Evolutionary conservation across 345 rosid genomes (phyloP), one percentile per base, ranked within the genome.

Genomic region (Linum tenue): DNA sequence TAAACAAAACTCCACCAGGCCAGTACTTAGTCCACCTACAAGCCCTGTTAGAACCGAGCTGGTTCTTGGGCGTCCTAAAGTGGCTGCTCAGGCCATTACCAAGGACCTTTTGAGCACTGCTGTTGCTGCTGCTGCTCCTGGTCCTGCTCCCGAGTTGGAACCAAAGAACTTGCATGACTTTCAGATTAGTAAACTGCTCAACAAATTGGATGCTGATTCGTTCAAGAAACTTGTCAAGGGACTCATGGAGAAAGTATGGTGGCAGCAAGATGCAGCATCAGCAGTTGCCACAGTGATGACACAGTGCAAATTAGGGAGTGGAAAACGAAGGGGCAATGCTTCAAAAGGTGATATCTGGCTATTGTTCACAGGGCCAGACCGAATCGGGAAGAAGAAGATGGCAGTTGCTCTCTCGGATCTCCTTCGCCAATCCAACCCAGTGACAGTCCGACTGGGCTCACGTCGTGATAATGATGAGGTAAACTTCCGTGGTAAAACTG

Each of bases 201-300:
- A 72, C 64, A 55, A 81, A 0, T 60, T 78, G 31, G 98, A 90
- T 72, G 77, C 81, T 2, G 96, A 85, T 59, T 77, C 85, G 3
- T 83, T 76, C 73, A 94, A 94, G 85, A 83, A 80, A 79, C 91
- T 94, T 43, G 83, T 87, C 65, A 88, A 85, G 65, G 91, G 92
- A 51, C 85, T 94, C 65, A 51, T 62, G 0, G 92, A 86, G 69
- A 85, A 81, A 72, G 95, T 85, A 31, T 81, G 95, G 95, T 94
- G 99, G 99, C 99, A 94, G 78, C 81, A 69, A 17, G 97, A 94
- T 22, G 97, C 99, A 37, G 91, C 99, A 43, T 83, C 95, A 35
- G 86, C 95, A 0, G 76, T 90, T 61, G 95, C 97, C 17, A 71
- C 83, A 37, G 81, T 87, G 2, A 84, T 90, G 63, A 83, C 86